These are phyloP conservation scores for Tetracladium maxilliforme DNA, from an alignment of 2,329 filamentous ascomycete genomes.

Conservation along the genomic window DNA sequence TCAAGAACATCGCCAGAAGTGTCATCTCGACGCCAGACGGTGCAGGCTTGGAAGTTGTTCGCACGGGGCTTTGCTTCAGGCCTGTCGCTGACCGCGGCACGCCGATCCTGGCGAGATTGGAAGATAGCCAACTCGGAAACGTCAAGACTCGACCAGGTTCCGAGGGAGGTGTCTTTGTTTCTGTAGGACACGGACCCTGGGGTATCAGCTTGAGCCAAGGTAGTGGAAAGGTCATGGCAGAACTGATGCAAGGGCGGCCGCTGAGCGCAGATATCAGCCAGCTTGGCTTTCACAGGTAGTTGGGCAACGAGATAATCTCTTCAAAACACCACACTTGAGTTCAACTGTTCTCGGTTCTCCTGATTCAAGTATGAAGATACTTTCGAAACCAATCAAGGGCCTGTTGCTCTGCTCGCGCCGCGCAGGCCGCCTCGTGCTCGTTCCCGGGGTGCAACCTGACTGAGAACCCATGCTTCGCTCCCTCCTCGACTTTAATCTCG, in stretches of 20 bases:
- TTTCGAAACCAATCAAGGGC: conserved; percentile 19
- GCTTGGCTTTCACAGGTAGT: conserved; percentile 26
- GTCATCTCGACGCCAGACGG: conserved; percentile 27
- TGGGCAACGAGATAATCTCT: too few species aligned
- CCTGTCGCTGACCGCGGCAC: conserved; percentile 49
- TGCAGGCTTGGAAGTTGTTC: conserved; percentile 41
- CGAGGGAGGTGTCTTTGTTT: conserved; percentile 53
- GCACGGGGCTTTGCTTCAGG: conserved; percentile 57
- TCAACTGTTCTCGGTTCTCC: not conserved
- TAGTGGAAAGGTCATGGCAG: conserved; percentile 55
- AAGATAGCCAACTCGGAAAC: conserved; percentile 37
- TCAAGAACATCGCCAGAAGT: conserved; percentile 30
- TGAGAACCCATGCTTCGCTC: conserved; percentile 25
- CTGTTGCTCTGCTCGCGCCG: conserved; percentile 19
- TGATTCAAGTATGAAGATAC: conserved; percentile 3
- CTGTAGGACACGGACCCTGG: conserved; percentile 65
- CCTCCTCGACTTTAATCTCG: conserved; percentile 18
- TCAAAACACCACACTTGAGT: too few species aligned
- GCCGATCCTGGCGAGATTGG: conserved; percentile 46
- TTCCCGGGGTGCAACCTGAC: conserved; percentile 18
- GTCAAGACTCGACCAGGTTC: conserved; percentile 23
- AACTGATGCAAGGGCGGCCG: conserved; percentile 46
- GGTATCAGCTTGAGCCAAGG: conserved; percentile 51
- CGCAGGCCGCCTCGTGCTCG: conserved; percentile 14
- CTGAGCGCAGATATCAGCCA: conserved; percentile 43